Conservation (phyloP, 345 rosid species). For the Kernera saxatilis region DNA sequence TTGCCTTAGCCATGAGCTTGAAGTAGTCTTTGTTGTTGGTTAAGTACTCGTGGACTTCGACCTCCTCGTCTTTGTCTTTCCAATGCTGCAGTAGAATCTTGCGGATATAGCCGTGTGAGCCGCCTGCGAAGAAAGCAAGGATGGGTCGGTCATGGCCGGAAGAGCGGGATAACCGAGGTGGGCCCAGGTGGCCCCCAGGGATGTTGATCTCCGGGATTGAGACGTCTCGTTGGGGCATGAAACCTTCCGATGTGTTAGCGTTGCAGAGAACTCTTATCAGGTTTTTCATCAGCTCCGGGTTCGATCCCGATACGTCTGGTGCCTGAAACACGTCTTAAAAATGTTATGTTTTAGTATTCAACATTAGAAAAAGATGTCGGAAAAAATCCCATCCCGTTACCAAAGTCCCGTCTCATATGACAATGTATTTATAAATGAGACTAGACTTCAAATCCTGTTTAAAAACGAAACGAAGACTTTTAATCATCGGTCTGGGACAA, state of each 20-base stretch:
- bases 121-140: slow-evolving; percentile 50
- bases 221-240: slow-evolving; percentile 40
- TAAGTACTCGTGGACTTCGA: slow-evolving; percentile 43
- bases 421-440: no score
- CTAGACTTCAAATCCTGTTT: no score
- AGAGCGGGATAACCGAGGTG: slow-evolving; percentile 17
- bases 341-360: neutral
- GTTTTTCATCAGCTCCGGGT: slow-evolving; percentile 29
- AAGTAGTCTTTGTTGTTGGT: slow-evolving; percentile 30
- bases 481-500: no score
- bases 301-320: slow-evolving; percentile 29
- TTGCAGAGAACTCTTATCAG: slow-evolving; percentile 47
- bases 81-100: slow-evolving; percentile 31
- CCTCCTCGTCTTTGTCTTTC: slow-evolving; percentile 42
- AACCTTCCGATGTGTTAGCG: slow-evolving; percentile 49
- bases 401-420: no score
- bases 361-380: neutral
- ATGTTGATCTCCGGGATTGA: slow-evolving; percentile 42
- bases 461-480: no score
- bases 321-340: slow-evolving; percentile 30
- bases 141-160: slow-evolving; percentile 24
- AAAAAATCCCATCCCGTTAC: no score
- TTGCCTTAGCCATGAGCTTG: slow-evolving; percentile 34
- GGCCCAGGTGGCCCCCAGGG: slow-evolving; percentile 1
- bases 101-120: slow-evolving; percentile 41